phyloP scores from a whole-genome alignment of 805 yeast species.

The Isabelozyma pseudorhagii region DNA sequence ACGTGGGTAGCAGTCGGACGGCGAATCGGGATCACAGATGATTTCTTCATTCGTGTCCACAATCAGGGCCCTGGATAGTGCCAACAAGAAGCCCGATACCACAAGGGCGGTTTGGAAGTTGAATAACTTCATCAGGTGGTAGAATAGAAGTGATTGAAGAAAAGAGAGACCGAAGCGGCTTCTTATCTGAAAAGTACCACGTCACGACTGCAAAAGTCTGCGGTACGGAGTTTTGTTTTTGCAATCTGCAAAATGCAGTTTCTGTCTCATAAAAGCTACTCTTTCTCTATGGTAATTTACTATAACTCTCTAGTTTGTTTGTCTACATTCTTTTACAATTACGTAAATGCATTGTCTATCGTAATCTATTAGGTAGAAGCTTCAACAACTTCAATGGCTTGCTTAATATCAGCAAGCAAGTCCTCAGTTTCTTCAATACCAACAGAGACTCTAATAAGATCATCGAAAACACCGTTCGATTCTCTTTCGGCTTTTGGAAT shows the following conservation, averaged over 20 bases:
- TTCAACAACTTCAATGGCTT: conserved; percentile 50
- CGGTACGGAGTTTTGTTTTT: not conserved
- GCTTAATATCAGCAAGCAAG: conserved; percentile 64
- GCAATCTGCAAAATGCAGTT: too few relatives aligned
- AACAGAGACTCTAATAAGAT: conserved; percentile 76
- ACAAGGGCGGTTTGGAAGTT: not conserved
- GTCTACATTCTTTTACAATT: not conserved
- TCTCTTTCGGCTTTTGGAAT: conserved; percentile 78
- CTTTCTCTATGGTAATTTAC: not conserved
- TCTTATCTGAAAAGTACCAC: not conserved
- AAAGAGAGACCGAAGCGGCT: not conserved
- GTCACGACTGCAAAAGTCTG: not conserved
- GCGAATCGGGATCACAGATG: conserved; percentile 20
- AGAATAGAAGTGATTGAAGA: not conserved
- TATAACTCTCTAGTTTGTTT: not conserved
- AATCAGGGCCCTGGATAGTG: conserved; percentile 3
- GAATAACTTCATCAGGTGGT: not conserved
- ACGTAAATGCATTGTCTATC: not conserved
- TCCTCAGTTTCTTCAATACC: conserved; percentile 87
- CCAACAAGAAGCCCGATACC: not conserved
- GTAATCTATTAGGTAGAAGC: conserved; percentile 4
- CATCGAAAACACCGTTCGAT: conserved; percentile 76
- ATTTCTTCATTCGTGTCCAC: conserved; percentile 9
- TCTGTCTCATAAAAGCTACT: not conserved
- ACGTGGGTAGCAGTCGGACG: conserved; percentile 58